A percentile compares a stretch with the other conserved stretches of the same genome.
Conservation (phyloP, 257 asterid species). For the Ajuga chamaepitys region DNA sequence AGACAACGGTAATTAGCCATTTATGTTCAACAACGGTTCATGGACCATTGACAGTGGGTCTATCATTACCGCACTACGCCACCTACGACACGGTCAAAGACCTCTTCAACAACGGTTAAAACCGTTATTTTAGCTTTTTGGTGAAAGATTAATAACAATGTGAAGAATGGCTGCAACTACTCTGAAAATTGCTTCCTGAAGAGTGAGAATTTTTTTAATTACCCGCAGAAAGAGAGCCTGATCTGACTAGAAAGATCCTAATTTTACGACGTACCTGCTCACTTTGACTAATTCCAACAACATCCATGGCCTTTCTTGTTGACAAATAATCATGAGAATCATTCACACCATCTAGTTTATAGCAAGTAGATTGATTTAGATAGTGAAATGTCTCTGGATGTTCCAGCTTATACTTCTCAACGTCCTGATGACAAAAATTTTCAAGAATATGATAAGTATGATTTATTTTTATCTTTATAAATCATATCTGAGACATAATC, state of each 20-base stretch:
- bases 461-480: neutral
- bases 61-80: no score
- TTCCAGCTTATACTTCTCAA: slow-evolving; percentile 73
- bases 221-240: slow-evolving; percentile 7
- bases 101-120: no score
- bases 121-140: no score
- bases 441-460: slow-evolving; percentile 11
- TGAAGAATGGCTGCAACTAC: slow-evolving; percentile 85
- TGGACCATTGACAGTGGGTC: no score
- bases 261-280: slow-evolving; percentile 57
- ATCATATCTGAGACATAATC: neutral
- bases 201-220: slow-evolving; percentile 17
- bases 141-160: no score
- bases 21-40: neutral
- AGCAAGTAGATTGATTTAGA: slow-evolving; percentile 82
- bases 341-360: slow-evolving; percentile 58
- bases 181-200: slow-evolving; percentile 87
- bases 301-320: slow-evolving; percentile 90
- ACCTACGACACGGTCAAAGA: no score
- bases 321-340: slow-evolving; percentile 81
- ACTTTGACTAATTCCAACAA: slow-evolving; percentile 72
- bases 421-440: slow-evolving; percentile 47
- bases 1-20: no score
- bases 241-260: slow-evolving; percentile 9
- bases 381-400: slow-evolving; percentile 67